A percentile compares a stretch with the other conserved stretches of the same genome.
Conservation (phyloP, 352 stramenopile genomes). For the Halophytophthora batemanensis region DNA sequence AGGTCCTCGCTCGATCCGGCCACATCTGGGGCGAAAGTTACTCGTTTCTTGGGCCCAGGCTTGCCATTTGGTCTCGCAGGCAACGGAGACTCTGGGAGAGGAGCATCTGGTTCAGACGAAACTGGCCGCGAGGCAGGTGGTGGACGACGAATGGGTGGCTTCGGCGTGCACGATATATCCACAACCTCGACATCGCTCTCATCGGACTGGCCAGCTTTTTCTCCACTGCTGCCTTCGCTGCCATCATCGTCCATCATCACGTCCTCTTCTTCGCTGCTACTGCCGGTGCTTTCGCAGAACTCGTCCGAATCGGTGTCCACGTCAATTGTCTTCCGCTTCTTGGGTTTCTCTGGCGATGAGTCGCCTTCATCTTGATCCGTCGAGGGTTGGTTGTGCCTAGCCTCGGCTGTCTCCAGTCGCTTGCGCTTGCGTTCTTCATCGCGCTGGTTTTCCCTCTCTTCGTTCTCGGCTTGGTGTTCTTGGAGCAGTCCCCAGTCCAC, state of each 20-base stretch:
- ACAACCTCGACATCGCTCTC: constrained; percentile 27
- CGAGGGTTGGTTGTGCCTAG: constrained; percentile 28
- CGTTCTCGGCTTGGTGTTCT: constrained; percentile 74
- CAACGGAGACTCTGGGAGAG: not conserved
- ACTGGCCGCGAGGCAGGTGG: not conserved
- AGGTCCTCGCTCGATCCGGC: constrained; percentile 2
- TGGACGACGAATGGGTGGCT: not conserved
- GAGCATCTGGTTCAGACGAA: constrained; percentile 18
- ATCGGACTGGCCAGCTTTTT: constrained; percentile 17
- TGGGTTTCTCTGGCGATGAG: constrained; percentile 12
- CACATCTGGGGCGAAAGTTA: constrained; percentile 23
- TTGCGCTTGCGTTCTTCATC: constrained; percentile 77
- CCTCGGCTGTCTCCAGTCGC: constrained; percentile 60
- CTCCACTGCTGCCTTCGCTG: constrained; percentile 8
- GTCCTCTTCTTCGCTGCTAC: constrained; percentile 30
- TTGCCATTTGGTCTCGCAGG: not conserved
- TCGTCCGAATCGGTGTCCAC: constrained; percentile 52
- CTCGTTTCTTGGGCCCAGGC: constrained; percentile 15
- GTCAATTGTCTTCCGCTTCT: constrained; percentile 34
- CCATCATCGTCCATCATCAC: constrained; percentile 18
- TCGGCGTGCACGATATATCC: not conserved
- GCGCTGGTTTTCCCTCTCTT: constrained; percentile 65
- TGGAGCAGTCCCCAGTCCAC: constrained; percentile 95
- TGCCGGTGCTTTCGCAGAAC: constrained; percentile 18
- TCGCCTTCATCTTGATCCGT: constrained; percentile 28